Conservation (phyloP, 2,329 filamentous ascomycete species). For the Nothomitra cinnamomea region DNA sequence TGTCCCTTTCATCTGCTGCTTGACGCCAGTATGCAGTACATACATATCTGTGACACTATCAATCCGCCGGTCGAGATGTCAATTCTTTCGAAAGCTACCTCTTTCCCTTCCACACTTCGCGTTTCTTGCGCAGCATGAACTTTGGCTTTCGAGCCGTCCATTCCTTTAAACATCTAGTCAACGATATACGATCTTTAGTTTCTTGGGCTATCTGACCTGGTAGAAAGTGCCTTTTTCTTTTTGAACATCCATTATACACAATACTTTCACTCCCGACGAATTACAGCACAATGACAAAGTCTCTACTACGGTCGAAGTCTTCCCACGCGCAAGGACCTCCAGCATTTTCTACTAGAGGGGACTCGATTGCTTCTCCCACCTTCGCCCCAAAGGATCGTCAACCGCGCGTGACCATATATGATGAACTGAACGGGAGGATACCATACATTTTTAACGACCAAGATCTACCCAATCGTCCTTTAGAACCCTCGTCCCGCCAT, state of each 20-base stretch:
- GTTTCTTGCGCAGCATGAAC: not conserved
- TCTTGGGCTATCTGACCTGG: no score
- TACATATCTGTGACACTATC: not conserved
- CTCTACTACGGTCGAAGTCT: not conserved
- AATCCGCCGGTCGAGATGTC: not conserved
- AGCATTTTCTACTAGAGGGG: not conserved
- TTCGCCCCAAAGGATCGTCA: not conserved
- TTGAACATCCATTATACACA: not conserved
- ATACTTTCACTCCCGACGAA: not conserved
- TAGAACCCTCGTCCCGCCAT: not conserved
- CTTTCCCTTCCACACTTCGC: not conserved
- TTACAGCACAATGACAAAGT: not conserved
- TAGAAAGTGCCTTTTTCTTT: not conserved
- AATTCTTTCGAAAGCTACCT: not conserved
- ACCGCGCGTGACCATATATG: not conserved
- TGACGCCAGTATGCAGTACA: not conserved
- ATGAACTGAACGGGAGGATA: not conserved
- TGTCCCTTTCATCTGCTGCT: conserved; percentile 1
- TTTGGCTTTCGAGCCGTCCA: not conserved
- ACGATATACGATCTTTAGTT: not conserved
- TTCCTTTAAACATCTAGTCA: not conserved
- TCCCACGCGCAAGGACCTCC: not conserved
- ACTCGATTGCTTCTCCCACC: not conserved
- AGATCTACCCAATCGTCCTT: not conserved
- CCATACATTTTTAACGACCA: conserved; percentile 1